phyloP scores from a whole-genome alignment of 2,329 filamentous ascomycete genomes.

The Venturia asperata region DNA sequence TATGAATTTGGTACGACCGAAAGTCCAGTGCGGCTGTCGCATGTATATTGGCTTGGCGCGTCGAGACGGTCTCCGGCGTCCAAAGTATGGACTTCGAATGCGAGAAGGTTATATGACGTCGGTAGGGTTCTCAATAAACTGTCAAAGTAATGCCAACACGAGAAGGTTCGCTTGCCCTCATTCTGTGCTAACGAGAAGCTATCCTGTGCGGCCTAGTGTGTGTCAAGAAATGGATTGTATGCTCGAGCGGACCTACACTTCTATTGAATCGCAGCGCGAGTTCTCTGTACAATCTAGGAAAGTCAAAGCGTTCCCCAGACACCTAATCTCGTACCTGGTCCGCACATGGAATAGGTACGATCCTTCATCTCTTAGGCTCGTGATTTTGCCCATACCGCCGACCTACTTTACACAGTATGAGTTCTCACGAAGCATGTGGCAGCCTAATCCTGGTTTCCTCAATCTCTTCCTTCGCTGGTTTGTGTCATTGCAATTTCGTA shows the following conservation, averaged over 20 bases:
- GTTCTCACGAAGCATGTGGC: neutral
- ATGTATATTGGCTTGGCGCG: slow-evolving; percentile 2
- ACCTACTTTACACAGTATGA: neutral
- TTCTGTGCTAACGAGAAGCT: neutral
- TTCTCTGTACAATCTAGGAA: neutral
- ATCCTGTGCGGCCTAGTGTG: neutral
- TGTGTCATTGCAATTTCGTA: slow-evolving; percentile 16
- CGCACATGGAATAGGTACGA: neutral
- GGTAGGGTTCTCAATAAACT: slow-evolving; percentile 15
- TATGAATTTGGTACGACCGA: neutral
- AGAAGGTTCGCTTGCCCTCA: neutral
- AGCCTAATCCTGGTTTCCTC: neutral
- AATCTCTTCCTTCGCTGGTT: neutral
- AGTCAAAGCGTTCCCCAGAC: neutral
- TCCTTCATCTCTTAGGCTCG: slow-evolving; percentile 2
- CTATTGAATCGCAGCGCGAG: neutral
- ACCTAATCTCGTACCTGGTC: slow-evolving; percentile 16
- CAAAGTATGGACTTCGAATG: neutral
- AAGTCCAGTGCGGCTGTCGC: neutral
- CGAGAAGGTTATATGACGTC: slow-evolving; percentile 13
- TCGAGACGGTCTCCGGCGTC: neutral
- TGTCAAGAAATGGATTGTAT: neutral
- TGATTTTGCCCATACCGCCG: slow-evolving; percentile 2
- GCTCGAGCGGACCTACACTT: neutral
- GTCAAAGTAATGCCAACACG: slow-evolving; percentile 9